Conservation (phyloP, 2,329 filamentous ascomycete genomes). For the Meredithiella fracta region DNA sequence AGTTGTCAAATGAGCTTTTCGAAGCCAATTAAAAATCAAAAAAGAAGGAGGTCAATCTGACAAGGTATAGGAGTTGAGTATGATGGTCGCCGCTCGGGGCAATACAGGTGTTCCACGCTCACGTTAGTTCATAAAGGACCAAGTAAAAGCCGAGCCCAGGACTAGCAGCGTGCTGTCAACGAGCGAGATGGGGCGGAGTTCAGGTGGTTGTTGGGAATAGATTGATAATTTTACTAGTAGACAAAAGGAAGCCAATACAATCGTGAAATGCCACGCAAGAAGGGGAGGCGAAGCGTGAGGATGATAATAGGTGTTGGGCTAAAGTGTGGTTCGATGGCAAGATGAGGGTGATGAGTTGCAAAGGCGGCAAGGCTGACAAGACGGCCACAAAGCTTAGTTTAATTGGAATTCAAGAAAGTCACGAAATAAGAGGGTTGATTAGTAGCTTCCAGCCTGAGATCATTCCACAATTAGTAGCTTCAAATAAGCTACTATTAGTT, state of each 20-base stretch:
- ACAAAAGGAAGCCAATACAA: background rate
- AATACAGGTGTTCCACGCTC: background rate
- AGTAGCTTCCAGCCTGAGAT: background rate
- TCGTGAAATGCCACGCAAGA: background rate
- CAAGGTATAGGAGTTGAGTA: constrained; percentile 2
- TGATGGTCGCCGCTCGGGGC: background rate
- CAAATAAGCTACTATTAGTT: no score
- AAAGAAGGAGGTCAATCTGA: constrained; percentile 2
- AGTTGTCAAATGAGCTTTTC: constrained; percentile 2
- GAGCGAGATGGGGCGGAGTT: background rate
- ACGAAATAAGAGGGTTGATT: no score
- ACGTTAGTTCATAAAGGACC: constrained; percentile 1
- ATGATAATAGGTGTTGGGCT: no score
- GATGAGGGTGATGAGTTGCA: no score
- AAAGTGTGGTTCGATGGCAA: no score
- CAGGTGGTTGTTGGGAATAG: background rate
- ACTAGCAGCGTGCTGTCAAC: background rate
- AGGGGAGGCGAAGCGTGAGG: background rate
- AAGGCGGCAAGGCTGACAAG: no score
- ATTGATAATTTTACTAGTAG: background rate
- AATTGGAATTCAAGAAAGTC: background rate
- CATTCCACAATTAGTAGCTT: no score
- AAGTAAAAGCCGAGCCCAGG: background rate
- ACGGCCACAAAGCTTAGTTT: background rate
- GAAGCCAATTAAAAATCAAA: constrained; percentile 1